Evolutionary conservation across 1,139 yeast species (phyloP).

Genomic region (Kodamaea alishanica): DNA sequence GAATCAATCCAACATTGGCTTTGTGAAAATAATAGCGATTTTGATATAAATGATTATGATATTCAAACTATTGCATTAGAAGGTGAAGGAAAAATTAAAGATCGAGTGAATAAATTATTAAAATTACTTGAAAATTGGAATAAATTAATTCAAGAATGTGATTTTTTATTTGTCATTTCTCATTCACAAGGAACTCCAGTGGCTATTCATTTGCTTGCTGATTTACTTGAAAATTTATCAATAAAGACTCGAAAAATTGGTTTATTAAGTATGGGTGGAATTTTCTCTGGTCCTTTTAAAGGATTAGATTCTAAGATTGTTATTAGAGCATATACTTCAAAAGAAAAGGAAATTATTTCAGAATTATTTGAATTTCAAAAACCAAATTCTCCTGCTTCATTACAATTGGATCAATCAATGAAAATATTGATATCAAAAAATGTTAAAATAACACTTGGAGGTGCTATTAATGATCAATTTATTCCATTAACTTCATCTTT

Average conservation of each 20-base stretch:
- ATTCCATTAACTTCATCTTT: constrained; percentile 45
- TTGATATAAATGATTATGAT: constrained; percentile 19
- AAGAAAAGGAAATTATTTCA: constrained; percentile 46
- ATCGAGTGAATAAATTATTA: constrained; percentile 35
- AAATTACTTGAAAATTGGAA: constrained; percentile 44
- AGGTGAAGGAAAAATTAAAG: constrained; percentile 48
- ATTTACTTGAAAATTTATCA: constrained; percentile 14
- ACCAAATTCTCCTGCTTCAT: constrained; percentile 30
- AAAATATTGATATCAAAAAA: constrained; percentile 32
- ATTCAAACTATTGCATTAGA: constrained; percentile 51
- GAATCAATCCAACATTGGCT: constrained; percentile 42
- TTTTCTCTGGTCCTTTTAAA: constrained; percentile 40
- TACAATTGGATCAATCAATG: constrained; percentile 30
- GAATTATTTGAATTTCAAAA: constrained; percentile 49
- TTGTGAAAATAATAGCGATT: constrained; percentile 20
- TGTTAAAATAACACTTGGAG: constrained; percentile 50
- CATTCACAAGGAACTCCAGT: constrained; percentile 47
- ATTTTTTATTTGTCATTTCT: constrained; percentile 42
- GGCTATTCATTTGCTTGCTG: constrained; percentile 41
- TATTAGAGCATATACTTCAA: constrained; percentile 41
- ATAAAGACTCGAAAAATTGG: constrained; percentile 27
- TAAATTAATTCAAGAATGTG: constrained; percentile 31
- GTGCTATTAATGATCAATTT: constrained; percentile 44
- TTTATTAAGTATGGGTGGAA: constrained; percentile 45
- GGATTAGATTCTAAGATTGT: constrained; percentile 46